These are phyloP conservation scores for Artemisia princeps DNA, from an alignment of 140 eudicot species.

Conservation along the genomic window DNA sequence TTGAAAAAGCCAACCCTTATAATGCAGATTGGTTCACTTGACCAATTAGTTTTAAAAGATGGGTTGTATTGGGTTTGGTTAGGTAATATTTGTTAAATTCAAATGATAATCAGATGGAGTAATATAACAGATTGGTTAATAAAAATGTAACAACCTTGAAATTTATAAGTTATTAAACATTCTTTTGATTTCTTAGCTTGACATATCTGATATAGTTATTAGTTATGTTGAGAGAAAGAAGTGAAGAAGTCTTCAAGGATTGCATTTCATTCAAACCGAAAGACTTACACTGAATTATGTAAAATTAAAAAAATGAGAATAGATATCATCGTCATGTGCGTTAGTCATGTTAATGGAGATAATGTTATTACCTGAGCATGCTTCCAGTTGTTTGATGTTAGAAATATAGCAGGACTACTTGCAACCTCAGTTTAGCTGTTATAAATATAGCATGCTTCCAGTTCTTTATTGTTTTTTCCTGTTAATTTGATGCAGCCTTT, in stretches of 20 bases:
- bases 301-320: not conserved
- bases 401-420: not conserved
- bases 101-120: constrained; percentile 8
- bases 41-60: constrained; percentile 9
- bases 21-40: constrained; percentile 6
- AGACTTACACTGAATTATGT: not conserved
- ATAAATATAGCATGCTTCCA: too few relatives aligned
- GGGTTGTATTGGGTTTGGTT: not conserved
- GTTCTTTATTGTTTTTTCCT: not conserved
- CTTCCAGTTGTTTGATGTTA: constrained; percentile 11
- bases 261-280: not conserved
- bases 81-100: not conserved
- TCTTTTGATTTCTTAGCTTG: too few relatives aligned
- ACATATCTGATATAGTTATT: not conserved
- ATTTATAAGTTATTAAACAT: too few relatives aligned
- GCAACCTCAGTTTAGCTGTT: constrained; percentile 2
- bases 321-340: not conserved
- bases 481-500: constrained; percentile 62
- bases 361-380: constrained; percentile 8
- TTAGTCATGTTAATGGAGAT: not conserved
- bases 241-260: not conserved
- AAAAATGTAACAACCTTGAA: too few relatives aligned
- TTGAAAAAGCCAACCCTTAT: not conserved
- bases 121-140: not conserved
- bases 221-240: not conserved